Conservation (phyloP, 805 yeast genomes). For the Barnettozyma vustinii region DNA sequence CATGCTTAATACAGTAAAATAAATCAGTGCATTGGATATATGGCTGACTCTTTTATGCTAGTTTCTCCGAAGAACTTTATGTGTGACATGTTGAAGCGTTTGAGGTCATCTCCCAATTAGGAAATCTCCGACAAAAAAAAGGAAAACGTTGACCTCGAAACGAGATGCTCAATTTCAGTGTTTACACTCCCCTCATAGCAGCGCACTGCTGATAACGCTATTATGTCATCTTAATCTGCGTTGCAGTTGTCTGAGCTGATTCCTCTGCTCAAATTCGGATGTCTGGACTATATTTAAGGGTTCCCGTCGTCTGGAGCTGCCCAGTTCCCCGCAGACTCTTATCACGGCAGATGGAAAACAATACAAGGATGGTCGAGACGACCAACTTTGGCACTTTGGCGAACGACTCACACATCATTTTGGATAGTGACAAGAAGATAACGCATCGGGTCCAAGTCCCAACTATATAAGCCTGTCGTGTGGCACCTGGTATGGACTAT, state of each 20-base stretch:
- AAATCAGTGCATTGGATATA: too few species aligned
- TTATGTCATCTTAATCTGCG: neutral
- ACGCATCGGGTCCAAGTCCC: neutral
- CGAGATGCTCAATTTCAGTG: too few species aligned
- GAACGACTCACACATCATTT: neutral
- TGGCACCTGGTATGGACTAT: neutral
- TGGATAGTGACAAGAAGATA: neutral
- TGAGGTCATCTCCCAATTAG: neutral
- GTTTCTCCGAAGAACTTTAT: neutral
- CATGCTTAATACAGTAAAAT: too few species aligned
- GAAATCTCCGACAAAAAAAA: neutral
- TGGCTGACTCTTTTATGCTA: neutral
- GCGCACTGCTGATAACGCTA: too few species aligned
- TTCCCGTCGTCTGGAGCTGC: slow-evolving; percentile 2
- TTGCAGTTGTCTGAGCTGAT: neutral
- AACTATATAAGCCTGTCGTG: neutral
- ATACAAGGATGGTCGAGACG: slow-evolving; percentile 2
- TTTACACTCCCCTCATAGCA: too few species aligned
- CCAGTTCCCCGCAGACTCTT: neutral
- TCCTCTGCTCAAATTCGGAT: too few species aligned
- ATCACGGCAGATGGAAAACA: neutral
- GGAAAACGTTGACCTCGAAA: neutral
- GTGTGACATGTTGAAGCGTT: neutral
- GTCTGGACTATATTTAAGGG: too few species aligned
- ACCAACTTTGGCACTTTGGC: neutral